These are phyloP conservation scores for Cichorium intybus DNA, from an alignment of 140 eudicot species.

Conservation along the genomic window DNA sequence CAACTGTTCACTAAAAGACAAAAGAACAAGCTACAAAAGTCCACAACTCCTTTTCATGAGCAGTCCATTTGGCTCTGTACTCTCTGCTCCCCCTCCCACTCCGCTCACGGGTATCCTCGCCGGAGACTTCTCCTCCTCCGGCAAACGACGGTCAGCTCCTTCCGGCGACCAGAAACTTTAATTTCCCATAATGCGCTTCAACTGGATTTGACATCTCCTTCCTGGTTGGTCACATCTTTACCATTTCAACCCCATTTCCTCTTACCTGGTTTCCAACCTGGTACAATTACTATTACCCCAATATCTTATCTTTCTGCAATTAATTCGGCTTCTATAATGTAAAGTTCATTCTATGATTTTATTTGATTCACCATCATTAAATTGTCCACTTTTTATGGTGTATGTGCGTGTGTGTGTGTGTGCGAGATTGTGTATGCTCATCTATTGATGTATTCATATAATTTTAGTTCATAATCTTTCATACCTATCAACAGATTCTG, in stretches of 20 bases:
- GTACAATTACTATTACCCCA: background rate
- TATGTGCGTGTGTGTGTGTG: background rate
- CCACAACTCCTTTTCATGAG: slow-evolving; percentile 39
- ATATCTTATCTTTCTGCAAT: slow-evolving; percentile 8
- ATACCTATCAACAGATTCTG: slow-evolving; percentile 15
- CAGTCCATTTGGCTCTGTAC: slow-evolving; percentile 35
- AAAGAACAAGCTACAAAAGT: slow-evolving; percentile 34
- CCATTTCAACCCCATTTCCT: background rate
- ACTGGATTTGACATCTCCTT: slow-evolving; percentile 7
- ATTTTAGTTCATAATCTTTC: slow-evolving; percentile 11
- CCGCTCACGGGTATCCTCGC: slow-evolving; percentile 33
- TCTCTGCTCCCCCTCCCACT: slow-evolving; percentile 19
- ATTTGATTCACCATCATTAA: background rate
- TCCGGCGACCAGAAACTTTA: slow-evolving; percentile 20
- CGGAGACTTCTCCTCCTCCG: slow-evolving; percentile 27
- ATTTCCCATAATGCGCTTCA: slow-evolving; percentile 17
- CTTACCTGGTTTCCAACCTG: background rate
- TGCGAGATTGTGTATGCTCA: no score
- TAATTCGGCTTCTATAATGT: background rate
- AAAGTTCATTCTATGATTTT: background rate
- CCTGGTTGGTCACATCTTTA: slow-evolving; percentile 27
- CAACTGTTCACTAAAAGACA: slow-evolving; percentile 29
- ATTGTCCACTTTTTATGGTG: background rate
- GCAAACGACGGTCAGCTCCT: background rate
- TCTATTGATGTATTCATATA: background rate